Percentiles rank a stretch among this genome's conserved stretches.
Conservation (phyloP, 345 rosid genomes). For the Euphorbia peplus region DNA sequence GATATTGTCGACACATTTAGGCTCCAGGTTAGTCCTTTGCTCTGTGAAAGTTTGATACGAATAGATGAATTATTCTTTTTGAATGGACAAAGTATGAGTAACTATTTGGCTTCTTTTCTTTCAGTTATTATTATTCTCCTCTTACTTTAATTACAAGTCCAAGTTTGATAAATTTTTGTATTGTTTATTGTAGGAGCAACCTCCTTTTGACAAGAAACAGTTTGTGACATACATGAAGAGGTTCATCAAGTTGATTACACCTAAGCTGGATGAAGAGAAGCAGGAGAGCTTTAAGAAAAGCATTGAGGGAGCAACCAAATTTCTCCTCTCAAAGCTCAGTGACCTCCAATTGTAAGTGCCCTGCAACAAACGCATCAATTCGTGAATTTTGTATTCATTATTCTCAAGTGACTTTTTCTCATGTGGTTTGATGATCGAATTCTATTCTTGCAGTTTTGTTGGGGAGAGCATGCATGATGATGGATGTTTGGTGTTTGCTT, state of each 20-base stretch:
- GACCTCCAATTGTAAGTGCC: constrained; percentile 88
- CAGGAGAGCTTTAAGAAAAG: constrained; percentile 65
- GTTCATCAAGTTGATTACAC: constrained; percentile 66
- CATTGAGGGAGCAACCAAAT: constrained; percentile 92
- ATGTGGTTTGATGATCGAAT: not conserved
- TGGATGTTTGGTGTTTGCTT: constrained; percentile 67
- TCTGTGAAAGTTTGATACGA: too few relatives aligned
- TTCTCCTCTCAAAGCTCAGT: constrained; percentile 63
- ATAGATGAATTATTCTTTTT: too few relatives aligned
- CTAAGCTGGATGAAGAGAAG: constrained; percentile 52
- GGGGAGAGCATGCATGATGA: constrained; percentile 96
- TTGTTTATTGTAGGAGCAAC: constrained; percentile 69
- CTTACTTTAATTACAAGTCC: not conserved
- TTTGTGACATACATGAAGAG: constrained; percentile 67
- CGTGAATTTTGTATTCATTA: not conserved
- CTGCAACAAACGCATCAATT: not conserved
- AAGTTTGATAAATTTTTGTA: not conserved
- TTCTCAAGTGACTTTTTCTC: not conserved
- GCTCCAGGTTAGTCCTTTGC: constrained; percentile 66
- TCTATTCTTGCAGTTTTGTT: constrained; percentile 57
- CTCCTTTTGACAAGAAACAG: constrained; percentile 79
- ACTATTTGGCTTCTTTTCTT: not conserved
- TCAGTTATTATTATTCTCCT: too few relatives aligned
- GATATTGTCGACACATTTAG: constrained; percentile 97
- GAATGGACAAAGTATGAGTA: too few relatives aligned